A percentile compares a stretch with the other conserved stretches of the same genome.
Conservation (phyloP, 169 alveolate genomes). For the Perkinsus marinus region DNA sequence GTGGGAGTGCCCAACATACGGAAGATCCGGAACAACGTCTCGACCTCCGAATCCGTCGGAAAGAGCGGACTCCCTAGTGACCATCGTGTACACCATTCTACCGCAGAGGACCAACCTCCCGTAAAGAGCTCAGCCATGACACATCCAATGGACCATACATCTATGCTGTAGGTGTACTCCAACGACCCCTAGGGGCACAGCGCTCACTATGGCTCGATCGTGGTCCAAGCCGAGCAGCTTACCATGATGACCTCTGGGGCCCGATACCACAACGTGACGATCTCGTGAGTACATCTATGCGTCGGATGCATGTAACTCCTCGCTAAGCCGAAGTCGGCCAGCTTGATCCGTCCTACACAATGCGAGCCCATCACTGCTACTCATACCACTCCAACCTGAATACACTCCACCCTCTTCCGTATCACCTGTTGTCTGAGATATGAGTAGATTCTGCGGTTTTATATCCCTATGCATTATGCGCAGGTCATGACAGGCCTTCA, state of each 20-base stretch:
- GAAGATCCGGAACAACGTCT: slow-evolving; percentile 56
- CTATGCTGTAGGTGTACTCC: slow-evolving; percentile 62
- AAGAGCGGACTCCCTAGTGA: slow-evolving; percentile 53
- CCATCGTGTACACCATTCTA: slow-evolving; percentile 9
- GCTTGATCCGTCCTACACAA: slow-evolving; percentile 7
- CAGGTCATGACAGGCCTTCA: background rate
- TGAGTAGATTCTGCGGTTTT: background rate
- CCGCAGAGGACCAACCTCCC: background rate
- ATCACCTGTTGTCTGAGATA: background rate
- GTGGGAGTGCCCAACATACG: slow-evolving; percentile 54
- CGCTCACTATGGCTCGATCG: background rate
- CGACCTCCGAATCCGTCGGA: slow-evolving; percentile 65
- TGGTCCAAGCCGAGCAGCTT: slow-evolving; percentile 19
- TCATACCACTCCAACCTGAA: too few relatives aligned
- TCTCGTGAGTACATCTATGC: slow-evolving; percentile 68
- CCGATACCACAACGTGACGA: slow-evolving; percentile 69
- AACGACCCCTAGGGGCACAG: background rate
- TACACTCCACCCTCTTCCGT: too few relatives aligned
- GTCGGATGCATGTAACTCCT: slow-evolving; percentile 67
- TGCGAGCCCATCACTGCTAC: too few relatives aligned
- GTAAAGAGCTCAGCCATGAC: slow-evolving; percentile 31
- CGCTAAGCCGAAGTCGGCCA: slow-evolving; percentile 78
- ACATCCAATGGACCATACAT: slow-evolving; percentile 76
- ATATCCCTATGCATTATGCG: background rate
- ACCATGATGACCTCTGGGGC: slow-evolving; percentile 76